A percentile compares a stretch with the other conserved stretches of the same genome.
These are phyloP conservation scores for Adenanthera pavonina DNA, from an alignment of 306 rosid genomes.

Conservation along the genomic window DNA sequence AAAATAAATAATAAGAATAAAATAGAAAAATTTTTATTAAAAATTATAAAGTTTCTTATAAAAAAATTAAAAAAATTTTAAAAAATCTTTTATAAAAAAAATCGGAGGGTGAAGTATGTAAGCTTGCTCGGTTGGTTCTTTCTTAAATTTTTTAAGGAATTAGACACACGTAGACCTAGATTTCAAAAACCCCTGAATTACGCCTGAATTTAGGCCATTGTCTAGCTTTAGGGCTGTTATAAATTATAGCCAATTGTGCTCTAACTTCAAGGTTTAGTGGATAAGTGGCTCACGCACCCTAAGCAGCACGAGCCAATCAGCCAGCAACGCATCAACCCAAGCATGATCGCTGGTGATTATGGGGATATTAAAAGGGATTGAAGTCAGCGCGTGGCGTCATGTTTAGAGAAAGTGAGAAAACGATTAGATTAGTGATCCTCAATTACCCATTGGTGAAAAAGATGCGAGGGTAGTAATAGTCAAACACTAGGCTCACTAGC, in stretches of 20 bases:
- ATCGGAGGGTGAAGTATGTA: not conserved
- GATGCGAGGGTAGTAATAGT: constrained; percentile 33
- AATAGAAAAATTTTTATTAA: no score
- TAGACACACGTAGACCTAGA: constrained; percentile 44
- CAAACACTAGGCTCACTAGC: constrained; percentile 30
- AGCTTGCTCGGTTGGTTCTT: constrained; percentile 8
- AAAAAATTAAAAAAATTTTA: no score
- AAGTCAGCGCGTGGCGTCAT: constrained; percentile 23
- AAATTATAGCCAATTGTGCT: constrained; percentile 41
- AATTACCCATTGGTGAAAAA: constrained; percentile 44
- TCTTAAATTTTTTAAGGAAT: not conserved
- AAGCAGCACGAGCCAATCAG: constrained; percentile 37
- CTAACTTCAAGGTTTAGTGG: constrained; percentile 50
- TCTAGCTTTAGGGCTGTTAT: constrained; percentile 45
- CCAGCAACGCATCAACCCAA: constrained; percentile 26
- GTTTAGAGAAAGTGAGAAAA: constrained; percentile 23
- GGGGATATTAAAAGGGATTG: not conserved
- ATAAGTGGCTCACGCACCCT: constrained; percentile 37
- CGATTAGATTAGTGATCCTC: constrained; percentile 27
- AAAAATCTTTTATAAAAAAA: no score
- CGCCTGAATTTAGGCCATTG: constrained; percentile 79
- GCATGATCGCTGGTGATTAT: constrained; percentile 34
- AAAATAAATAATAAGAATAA: no score
- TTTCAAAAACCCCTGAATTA: constrained; percentile 79
- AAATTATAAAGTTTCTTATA: no score